Conservation (phyloP, 1,284 basidiomycete genomes). For the Puccinia hordei region DNA sequence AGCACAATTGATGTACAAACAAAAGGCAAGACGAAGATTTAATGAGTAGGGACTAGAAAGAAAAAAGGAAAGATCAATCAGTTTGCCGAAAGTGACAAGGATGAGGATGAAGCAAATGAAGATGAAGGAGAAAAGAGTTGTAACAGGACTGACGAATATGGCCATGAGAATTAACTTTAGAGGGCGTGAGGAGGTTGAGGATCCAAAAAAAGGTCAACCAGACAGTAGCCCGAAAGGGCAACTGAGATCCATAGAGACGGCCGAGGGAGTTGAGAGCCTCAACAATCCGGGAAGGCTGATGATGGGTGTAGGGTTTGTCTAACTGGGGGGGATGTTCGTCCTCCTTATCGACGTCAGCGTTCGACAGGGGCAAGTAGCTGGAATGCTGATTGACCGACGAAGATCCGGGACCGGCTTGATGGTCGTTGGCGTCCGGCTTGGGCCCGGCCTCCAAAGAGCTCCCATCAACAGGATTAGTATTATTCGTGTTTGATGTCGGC, state of each 20-base stretch:
- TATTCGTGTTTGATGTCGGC: neutral
- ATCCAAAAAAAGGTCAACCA: constrained; percentile 34
- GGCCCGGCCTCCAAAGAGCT: neutral
- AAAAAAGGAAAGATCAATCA: neutral
- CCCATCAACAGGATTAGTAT: neutral
- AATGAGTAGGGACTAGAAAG: neutral
- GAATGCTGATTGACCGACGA: neutral
- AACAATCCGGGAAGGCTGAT: neutral
- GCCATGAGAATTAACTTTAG: constrained; percentile 31
- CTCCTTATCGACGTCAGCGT: constrained; percentile 4
- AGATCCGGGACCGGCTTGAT: neutral
- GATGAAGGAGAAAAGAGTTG: neutral
- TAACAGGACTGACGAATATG: constrained; percentile 36
- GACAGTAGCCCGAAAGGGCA: constrained; percentile 11
- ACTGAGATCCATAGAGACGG: neutral
- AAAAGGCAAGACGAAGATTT: no score
- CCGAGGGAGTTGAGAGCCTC: neutral
- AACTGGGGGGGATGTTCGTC: neutral
- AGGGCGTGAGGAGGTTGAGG: constrained; percentile 41
- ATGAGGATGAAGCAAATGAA: neutral
- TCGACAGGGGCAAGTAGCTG: constrained; percentile 26
- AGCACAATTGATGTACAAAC: no score
- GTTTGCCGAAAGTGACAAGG: neutral
- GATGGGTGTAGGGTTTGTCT: neutral
- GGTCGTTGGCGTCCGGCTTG: neutral